Evolutionary conservation across 371 early-diverging fungal species (phyloP).

Genomic region (Rhizopus delemar): DNA sequence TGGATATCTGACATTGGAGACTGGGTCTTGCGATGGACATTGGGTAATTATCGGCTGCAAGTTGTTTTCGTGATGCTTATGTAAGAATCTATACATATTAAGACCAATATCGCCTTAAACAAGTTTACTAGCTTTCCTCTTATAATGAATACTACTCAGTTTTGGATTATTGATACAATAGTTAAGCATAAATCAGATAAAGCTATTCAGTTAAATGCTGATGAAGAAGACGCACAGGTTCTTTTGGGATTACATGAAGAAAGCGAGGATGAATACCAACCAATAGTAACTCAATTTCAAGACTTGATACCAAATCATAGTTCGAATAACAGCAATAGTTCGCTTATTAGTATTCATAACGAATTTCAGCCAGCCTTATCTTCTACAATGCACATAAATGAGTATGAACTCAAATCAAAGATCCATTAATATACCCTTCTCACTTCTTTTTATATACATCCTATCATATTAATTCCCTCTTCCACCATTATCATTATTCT

Average conservation of each 20-base stretch:
- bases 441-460: too few relatives aligned
- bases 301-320: slow-evolving; percentile 19
- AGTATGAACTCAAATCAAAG: slow-evolving; percentile 27
- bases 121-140: slow-evolving; percentile 42
- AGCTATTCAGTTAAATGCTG: slow-evolving; percentile 13
- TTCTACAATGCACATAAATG: slow-evolving; percentile 5
- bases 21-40: slow-evolving; percentile 59
- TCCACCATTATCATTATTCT: too few relatives aligned
- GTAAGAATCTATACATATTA: slow-evolving; percentile 16
- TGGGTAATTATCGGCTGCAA: slow-evolving; percentile 57
- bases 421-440: slow-evolving; percentile 12
- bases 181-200: slow-evolving; percentile 57
- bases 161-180: slow-evolving; percentile 67
- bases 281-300: background rate
- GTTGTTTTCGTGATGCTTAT: slow-evolving; percentile 68
- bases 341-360: too few relatives aligned
- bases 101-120: too few relatives aligned
- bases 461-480: too few relatives aligned
- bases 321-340: background rate
- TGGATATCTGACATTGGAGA: slow-evolving; percentile 60
- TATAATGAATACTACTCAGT: slow-evolving; percentile 65
- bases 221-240: slow-evolving; percentile 32
- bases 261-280: slow-evolving; percentile 4
- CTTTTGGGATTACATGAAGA: slow-evolving; percentile 14
- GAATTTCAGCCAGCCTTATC: background rate